Evolutionary conservation across 306 rosid species (phyloP), one percentile per base, ranked within the genome.

Genomic region (Phaseolus lunatus): DNA sequence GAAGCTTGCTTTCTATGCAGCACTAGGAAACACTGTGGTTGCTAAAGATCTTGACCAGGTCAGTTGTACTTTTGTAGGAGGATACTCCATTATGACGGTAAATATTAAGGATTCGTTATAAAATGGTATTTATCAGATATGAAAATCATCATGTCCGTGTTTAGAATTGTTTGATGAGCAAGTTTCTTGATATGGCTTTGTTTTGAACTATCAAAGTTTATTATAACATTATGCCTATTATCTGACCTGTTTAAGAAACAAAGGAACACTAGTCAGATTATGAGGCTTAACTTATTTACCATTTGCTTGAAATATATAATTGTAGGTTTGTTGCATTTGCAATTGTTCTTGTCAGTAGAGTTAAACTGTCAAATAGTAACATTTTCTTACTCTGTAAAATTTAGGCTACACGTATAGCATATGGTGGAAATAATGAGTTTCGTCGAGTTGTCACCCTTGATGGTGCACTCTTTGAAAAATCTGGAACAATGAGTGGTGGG

Each of bases 401-500:
- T 67, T 81, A 92, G 98, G 98, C 97, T 63, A 85, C 93, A 35
- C 91, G 91, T 37, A 92, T 92, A 50, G 96, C 97, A 58, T 92
- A 92, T 57, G 88, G 92, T 5, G 87, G 82, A 62, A 84, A 85
- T 86, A 71, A 69, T 47, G 92, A 92, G 41, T 95, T 90, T 78
- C 86, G 89, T 44, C 90, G 96, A 47, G 98, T 95, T 63, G 98
- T 95, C 70, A 95, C 98, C 47, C 90, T 92, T 88, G 97, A 90
- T 67, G 98, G 98, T 68, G 93, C 93, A 27, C 89, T 95, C 61
- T 88, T 95, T 65, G 97, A 95, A 86, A 87, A 78, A 75, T 88
- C 97, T 73, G 98, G 98, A 77, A 92, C 97, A 54, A 95, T 92
- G 96, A 92, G 93, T 85, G 97, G 97, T 48, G 98, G 98, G 43